Evolutionary conservation across 192 early-diverging fungal species (phyloP), one percentile per base, ranked within the genome.

Genomic region (Chytriomyces sp.): DNA sequence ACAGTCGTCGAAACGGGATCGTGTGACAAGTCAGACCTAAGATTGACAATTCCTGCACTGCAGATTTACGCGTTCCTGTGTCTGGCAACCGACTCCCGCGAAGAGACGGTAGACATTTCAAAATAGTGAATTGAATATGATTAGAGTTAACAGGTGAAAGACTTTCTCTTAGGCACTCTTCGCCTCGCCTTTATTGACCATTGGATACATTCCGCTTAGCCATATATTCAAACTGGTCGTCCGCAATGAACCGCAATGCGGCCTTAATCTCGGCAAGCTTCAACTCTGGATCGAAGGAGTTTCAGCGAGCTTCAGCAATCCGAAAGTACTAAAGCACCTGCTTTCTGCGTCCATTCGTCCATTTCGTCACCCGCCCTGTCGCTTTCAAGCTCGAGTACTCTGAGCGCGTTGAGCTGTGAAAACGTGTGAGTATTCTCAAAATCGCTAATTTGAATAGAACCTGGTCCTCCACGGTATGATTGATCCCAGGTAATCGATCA

Each of bases 401-500:
- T 44, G 4, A 69, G 36, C 2, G n/a, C 59, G 17, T 77, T 63
- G n/a, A 79, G 34, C 71, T 79, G 61, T 3, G 67, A 40, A 41
- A 39, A 33, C 31, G 17, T 14, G 22, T 22, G 22, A 49, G 44
- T 14, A 49, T 49, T 14, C 17, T 49, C 44, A 14, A 33, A 32
- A 36, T 66, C 36, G 10, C 54, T 25, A 19, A 41, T 17, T 44
- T 19, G 26, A 38, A 37, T 25, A 10, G 39, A 25, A 77, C 78
- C 74, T 81, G 80, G 12, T 76, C 52, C 25, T 75, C 62, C 38
- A 72, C 77, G 30, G 73, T 61, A 26, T 68, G 22, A 10, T 64
- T 34, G 19, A 81, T 61, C 25, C 80, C 80, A 12, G 80, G 80
- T 17, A 81, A 74, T 28, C 39, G 53, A 41, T 79, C 75, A 22